A percentile compares a stretch with the other conserved stretches of the same genome.
Conservation (phyloP, 2,329 filamentous ascomycete species). For the Aspergillus sp. region DNA sequence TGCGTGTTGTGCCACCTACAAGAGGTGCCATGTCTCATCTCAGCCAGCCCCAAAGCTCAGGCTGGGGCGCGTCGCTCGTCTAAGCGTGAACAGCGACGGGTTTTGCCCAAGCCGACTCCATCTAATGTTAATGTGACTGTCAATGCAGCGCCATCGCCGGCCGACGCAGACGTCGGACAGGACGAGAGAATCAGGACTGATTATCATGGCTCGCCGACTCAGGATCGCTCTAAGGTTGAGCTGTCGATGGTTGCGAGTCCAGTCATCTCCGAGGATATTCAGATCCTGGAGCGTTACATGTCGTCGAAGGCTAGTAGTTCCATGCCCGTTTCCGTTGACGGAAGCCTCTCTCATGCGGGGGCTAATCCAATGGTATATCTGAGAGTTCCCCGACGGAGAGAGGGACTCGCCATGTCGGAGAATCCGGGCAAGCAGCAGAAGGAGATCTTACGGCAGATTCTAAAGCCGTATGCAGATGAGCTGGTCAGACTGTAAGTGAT, state of each 20-base stretch:
- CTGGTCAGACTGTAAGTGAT: conserved; percentile 41
- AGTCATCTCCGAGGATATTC: conserved; percentile 15
- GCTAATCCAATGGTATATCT: conserved; percentile 8
- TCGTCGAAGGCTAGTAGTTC: conserved; percentile 10
- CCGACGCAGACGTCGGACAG: conserved; percentile 1
- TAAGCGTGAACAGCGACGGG: neutral
- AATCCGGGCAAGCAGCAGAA: conserved; percentile 31
- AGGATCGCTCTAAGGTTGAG: conserved; percentile 5
- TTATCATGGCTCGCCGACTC: conserved; percentile 9
- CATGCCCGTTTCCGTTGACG: neutral
- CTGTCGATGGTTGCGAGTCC: conserved; percentile 11
- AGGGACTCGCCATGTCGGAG: conserved; percentile 11
- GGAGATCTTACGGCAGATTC: conserved; percentile 49
- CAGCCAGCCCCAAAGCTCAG: neutral
- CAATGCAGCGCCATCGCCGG: neutral
- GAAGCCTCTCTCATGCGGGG: neutral
- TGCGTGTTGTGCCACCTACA: conserved; percentile 19
- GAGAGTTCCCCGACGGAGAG: conserved; percentile 7
- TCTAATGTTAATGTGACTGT: neutral
- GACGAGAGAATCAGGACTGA: conserved; percentile 2
- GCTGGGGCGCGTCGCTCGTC: neutral
- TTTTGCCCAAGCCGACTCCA: neutral
- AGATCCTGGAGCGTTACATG: conserved; percentile 14
- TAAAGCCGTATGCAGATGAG: conserved; percentile 30
- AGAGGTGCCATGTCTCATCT: conserved; percentile 15